Base-by-base conservation (phyloP, 345 rosid species). In the Hypericum perforatum region DNA sequence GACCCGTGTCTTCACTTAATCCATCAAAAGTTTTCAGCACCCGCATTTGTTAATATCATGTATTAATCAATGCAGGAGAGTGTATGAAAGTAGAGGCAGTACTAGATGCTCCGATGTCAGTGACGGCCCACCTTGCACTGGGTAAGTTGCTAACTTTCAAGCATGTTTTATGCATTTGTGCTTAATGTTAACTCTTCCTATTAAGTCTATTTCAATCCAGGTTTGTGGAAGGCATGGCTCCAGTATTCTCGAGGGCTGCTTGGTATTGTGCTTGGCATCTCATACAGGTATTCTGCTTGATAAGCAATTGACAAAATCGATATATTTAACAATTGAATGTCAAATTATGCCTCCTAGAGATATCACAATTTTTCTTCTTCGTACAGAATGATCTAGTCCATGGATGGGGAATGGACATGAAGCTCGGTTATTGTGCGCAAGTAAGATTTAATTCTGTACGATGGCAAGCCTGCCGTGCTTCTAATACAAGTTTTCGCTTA, bases 171-270 rank as follows among this genome's bases (percentile, higher is more conserved):
- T 22, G 32, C 32, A 4, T 22, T 1, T 22, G 2, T 22, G 32
- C 32, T 22, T 22, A 22, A 22, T 22, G 32, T 22, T 22, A 22
- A 22, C 32, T 22, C 32, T 4, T 1, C 1, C 32, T 22, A 22
- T 1, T 1, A 22, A 4, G 1, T 22, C 32, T 22, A 22, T 1
- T 22, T 22, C 4, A 4, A 1, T 65, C 14, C 60, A 92, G 98
- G 57, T 92, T 92, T 82, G 97, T 92, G 52, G 98, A 92, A 70
- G 98, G 98, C 29, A 92, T 92, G 98, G 98, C 98, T 70, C 98
- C 98, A 0, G 98, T 92, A 53, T 88, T 92, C 69, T 88, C 98
- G 9, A 85, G 97, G 76, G 66, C 90, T 68, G 97, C 98, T 57
- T 92, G 98, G 98, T 82, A 78, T 66, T 92, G 98, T 72, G 78